phyloP scores from a whole-genome alignment of 1,284 basidiomycete genomes.

The Leccinum subspadiceum region DNA sequence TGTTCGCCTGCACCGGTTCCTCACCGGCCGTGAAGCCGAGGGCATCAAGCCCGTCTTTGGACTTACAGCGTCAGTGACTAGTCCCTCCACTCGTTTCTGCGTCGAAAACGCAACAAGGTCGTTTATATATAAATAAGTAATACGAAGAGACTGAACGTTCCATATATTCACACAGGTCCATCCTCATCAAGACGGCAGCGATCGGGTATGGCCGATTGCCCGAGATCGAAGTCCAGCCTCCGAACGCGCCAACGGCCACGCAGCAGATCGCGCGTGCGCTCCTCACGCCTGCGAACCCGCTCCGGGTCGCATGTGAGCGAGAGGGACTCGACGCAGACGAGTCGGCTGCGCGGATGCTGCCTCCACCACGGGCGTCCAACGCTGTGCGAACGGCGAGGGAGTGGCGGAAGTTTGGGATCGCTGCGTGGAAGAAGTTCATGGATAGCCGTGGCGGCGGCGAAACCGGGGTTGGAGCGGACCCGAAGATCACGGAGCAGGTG shows the following conservation, averaged over 20 bases:
- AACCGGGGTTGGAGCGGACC: constrained; percentile 19
- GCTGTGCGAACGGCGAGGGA: constrained; percentile 9
- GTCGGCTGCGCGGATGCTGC: constrained; percentile 18
- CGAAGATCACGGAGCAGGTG: constrained; percentile 14
- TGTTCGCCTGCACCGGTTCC: constrained; percentile 71
- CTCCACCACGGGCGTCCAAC: constrained; percentile 9
- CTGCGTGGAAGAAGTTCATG: constrained; percentile 21
- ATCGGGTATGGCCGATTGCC: constrained; percentile 65
- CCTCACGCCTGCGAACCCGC: constrained; percentile 29
- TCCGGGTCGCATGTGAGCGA: constrained; percentile 24
- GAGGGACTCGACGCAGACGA: constrained; percentile 28
- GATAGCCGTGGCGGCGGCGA: constrained; percentile 13
- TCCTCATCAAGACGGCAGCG: constrained; percentile 66
- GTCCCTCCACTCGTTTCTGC: neutral
- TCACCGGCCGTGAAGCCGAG: constrained; percentile 77
- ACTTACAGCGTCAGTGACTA: constrained; percentile 68
- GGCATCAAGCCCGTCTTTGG: constrained; percentile 84
- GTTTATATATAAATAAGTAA: neutral
- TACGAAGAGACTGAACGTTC: neutral
- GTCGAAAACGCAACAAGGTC: neutral
- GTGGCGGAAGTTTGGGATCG: constrained; percentile 20
- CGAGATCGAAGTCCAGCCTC: constrained; percentile 61
- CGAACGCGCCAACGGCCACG: constrained; percentile 49
- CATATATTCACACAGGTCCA: constrained; percentile 45
- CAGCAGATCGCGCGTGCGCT: constrained; percentile 64